Evolutionary conservation across 2,329 filamentous ascomycete genomes (phyloP).

Genomic region (Talaromyces albobiverticillius): DNA sequence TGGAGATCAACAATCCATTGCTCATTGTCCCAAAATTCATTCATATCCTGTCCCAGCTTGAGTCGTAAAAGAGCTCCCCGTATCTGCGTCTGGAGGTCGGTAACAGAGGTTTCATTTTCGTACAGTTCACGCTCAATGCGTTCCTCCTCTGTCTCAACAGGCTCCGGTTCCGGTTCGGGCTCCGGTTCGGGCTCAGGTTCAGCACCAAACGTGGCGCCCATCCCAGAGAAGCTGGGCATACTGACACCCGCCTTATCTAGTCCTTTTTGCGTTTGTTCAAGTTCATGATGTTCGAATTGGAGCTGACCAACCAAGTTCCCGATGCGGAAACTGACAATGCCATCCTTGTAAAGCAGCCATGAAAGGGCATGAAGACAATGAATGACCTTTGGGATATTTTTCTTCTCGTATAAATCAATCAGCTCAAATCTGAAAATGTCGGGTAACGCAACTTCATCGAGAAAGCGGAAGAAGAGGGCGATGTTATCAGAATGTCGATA

Average conservation of each 20-base stretch:
- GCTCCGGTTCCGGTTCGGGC: conserved; percentile 53
- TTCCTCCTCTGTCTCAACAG: conserved; percentile 84
- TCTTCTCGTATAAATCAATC: conserved; percentile 98
- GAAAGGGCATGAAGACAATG: conserved; percentile 97
- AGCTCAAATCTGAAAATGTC: conserved; percentile 96
- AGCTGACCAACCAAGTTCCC: conserved; percentile 95
- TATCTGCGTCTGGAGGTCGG: conserved; percentile 83
- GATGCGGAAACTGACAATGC: conserved; percentile 92
- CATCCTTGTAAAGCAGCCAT: conserved; percentile 94
- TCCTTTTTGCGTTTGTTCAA: conserved; percentile 95
- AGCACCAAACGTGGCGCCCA: conserved; percentile 92
- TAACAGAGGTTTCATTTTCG: conserved; percentile 69
- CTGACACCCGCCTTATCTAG: conserved; percentile 90
- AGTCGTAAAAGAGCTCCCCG: conserved; percentile 77
- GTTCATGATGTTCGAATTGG: conserved; percentile 94
- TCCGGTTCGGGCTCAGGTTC: conserved; percentile 76
- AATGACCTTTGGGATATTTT: conserved; percentile 98
- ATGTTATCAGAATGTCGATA: conserved; percentile 98
- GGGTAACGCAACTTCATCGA: conserved; percentile 86
- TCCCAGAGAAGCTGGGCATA: conserved; percentile 97
- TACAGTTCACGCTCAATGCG: conserved; percentile 75
- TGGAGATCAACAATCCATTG: conserved; percentile 76
- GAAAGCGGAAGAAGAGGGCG: conserved; percentile 88
- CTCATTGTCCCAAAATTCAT: conserved; percentile 84
- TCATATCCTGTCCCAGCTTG: conserved; percentile 77